Evolutionary conservation across 495 filamentous ascomycete species (phyloP), one percentile per base, ranked within the genome.

Genomic region (Neurospora hispaniola): DNA sequence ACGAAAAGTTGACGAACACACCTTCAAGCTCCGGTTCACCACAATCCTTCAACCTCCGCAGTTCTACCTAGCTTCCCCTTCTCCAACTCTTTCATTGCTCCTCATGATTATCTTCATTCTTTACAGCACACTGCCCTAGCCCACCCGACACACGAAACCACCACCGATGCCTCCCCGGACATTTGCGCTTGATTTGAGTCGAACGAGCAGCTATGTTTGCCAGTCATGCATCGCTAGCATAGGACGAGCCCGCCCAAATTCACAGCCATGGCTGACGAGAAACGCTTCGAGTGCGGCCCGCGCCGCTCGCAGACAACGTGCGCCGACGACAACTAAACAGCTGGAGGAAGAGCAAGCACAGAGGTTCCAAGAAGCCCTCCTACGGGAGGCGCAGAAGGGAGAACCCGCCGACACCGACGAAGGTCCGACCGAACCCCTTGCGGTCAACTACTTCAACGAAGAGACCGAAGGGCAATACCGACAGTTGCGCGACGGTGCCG

Each of bases 371-470:
- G 54, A 66, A 18, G 54, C 54, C 43, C 20, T 46, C 23, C 10
- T 27, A n/a, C 14, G 27, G 44, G 70, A 31, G 43, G 35, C 70
- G 31, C 70, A 35, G 14, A 35, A 35, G n/a, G 43, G 27, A 5
- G 42, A 31, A 5, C 18, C 70, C 12, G 31, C 31, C n/a, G 39
- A 35, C 12, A 42, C 35, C 27, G 16, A 14, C 40, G 69, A 73
- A 66, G 54, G 41, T 12, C 54, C 62, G 42, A 70, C 40, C 46
- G 54, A 69, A 5, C 31, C 42, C 3, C n/a, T 82, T 68, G 44
- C 78, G 5, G 77, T 86, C 40, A 81, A 80, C 12, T 86, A 81
- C 72, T 86, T 80, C 59, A 76, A 83, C 43, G 77, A 90, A 75
- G 85, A 87, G 69, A 74, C 78, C 40, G 35, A 79, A 44, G 83